phyloP scores from a whole-genome alignment of 2,329 filamentous ascomycete species.

The Xylaria sp. region DNA sequence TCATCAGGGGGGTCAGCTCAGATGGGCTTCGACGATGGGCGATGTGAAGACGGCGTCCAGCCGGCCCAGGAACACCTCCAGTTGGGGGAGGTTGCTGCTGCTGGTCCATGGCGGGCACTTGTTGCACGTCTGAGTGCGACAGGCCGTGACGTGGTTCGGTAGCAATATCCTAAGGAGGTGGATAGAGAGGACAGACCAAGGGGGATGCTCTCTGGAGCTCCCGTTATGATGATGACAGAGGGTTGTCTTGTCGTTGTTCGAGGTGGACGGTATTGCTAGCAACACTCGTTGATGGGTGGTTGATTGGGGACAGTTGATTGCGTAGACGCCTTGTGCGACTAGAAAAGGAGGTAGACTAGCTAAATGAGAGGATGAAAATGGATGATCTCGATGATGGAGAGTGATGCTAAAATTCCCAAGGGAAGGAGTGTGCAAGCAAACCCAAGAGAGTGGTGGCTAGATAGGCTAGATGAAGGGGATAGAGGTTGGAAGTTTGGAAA shows the following conservation, averaged over 20 bases:
- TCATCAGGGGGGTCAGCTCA: slow-evolving; percentile 96
- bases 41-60: slow-evolving; percentile 93
- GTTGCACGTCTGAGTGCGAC: slow-evolving; percentile 61
- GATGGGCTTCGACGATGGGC: slow-evolving; percentile 97
- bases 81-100: slow-evolving; percentile 61
- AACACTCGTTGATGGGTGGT: slow-evolving; percentile 27
- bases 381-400: slow-evolving; percentile 52
- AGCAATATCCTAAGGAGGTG: slow-evolving; percentile 37
- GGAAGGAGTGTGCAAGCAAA: slow-evolving; percentile 50
- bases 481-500: slow-evolving; percentile 42
- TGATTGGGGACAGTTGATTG: slow-evolving; percentile 23
- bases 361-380: slow-evolving; percentile 58
- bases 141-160: slow-evolving; percentile 46
- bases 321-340: slow-evolving; percentile 37
- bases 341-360: slow-evolving; percentile 50
- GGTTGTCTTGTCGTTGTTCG: slow-evolving; percentile 26
- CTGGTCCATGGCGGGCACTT: slow-evolving; percentile 69
- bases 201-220: slow-evolving; percentile 41
- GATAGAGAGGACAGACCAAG: slow-evolving; percentile 41
- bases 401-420: slow-evolving; percentile 47
- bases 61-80: slow-evolving; percentile 74
- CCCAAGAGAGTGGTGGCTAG: slow-evolving; percentile 45
- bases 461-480: slow-evolving; percentile 30
- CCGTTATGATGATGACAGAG: slow-evolving; percentile 26
- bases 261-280: slow-evolving; percentile 17